phyloP scores from a whole-genome alignment of 192 early-diverging fungal species.

The Podila horticola region DNA sequence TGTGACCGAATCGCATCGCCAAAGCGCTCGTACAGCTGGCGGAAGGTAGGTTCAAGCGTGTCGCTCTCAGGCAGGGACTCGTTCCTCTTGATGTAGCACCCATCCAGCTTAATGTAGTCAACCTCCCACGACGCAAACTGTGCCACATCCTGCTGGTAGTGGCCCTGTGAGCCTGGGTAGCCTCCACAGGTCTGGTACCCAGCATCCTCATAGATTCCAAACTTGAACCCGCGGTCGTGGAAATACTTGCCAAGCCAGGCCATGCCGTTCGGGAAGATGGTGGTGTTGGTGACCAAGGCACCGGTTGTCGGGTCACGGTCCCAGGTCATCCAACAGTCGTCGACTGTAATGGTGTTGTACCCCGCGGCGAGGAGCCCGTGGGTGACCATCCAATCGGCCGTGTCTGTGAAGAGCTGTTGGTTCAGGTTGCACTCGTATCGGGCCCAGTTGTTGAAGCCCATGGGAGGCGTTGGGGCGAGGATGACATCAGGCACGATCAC shows the following conservation, averaged over 20 bases:
- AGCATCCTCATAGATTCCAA: slow-evolving; percentile 54
- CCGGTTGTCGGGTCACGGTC: slow-evolving; percentile 37
- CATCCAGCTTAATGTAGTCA: slow-evolving; percentile 73
- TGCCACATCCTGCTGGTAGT: slow-evolving; percentile 58
- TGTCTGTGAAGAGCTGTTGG: slow-evolving; percentile 60
- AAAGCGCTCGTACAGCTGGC: slow-evolving; percentile 33
- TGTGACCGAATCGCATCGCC: slow-evolving; percentile 18
- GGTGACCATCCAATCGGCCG: slow-evolving; percentile 57
- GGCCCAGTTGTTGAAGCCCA: slow-evolving; percentile 73
- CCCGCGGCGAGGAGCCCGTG: slow-evolving; percentile 55
- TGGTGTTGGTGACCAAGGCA: slow-evolving; percentile 44
- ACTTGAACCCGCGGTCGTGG: slow-evolving; percentile 57
- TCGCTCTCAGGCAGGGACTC: slow-evolving; percentile 33
- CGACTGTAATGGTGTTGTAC: slow-evolving; percentile 66
- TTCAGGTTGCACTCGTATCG: slow-evolving; percentile 60
- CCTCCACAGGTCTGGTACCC: slow-evolving; percentile 63
- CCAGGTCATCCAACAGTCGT: slow-evolving; percentile 67
- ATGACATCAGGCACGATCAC: neutral
- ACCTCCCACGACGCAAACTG: slow-evolving; percentile 65
- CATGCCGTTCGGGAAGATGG: slow-evolving; percentile 65
- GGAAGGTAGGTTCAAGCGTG: slow-evolving; percentile 46
- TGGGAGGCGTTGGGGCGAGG: slow-evolving; percentile 38
- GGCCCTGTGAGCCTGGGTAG: slow-evolving; percentile 56
- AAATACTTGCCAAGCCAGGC: slow-evolving; percentile 59
- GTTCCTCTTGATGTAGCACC: slow-evolving; percentile 59